Base-by-base conservation (phyloP, 805 yeast genomes). In the Saccharomyces jurei region DNA sequence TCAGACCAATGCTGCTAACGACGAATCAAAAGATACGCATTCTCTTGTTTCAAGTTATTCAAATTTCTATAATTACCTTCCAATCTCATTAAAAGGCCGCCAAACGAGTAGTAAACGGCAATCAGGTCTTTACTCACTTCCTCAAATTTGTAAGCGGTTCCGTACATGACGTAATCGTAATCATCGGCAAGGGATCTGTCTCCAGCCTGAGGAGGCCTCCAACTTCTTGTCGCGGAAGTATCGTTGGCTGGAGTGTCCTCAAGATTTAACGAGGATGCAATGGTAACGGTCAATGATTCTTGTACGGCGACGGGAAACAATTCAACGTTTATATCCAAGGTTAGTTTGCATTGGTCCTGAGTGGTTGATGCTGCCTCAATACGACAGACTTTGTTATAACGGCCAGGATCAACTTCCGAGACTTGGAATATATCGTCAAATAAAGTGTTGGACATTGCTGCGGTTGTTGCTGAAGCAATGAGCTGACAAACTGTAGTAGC, bases 91-190 rank as follows among this genome's bases (percentile, higher is more conserved):
- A 94, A 78, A 63, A 94, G 79, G 4, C 99, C 99, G 54, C 99
- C 99, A 70, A 91, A 94, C 2, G 98, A 92, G 55, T 89, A 88
- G 69, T 89, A 94, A 26, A 92, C 96, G 22, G 95, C 84, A 72
- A 89, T 86, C 60, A 76, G 76, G 65, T 84, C 88, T 55, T 73
- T 70, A 46, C 63, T 64, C 58, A 85, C 81, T 74, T 94, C 99
- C 70, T 92, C 97, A 68, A 94, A 94, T 71, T 92, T 91, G 77
- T 94, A 94, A 49, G 94, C 96, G 6, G 96, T 90, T 53, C 99
- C 99, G 70, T 91, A 84, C 98, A 94, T 92, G 60, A 94, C 98
- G 65, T 94, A 94, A 71, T 92, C 98, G 75, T 90, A 92, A 68
- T 94, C 98, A 70, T 92, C 97, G 61, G 97, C 96, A 64, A 92